phyloP scores from a whole-genome alignment of 192 early-diverging fungal genomes.

The Backusella circina region DNA sequence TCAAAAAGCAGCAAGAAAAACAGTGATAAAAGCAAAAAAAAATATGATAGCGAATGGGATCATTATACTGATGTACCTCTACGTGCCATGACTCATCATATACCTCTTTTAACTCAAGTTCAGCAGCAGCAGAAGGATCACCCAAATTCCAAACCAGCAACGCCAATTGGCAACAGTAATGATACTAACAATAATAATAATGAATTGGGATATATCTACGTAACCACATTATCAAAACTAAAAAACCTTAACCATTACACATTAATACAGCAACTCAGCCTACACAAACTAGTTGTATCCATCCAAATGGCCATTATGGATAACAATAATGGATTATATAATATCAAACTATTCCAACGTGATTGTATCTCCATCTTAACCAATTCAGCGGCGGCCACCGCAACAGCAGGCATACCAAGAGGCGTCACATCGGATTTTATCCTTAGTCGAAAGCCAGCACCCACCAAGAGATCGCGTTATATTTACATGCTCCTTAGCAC shows the following conservation, averaged over 20 bases:
- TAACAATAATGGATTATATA: neutral
- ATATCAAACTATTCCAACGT: neutral
- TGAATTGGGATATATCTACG: neutral
- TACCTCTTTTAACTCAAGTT: neutral
- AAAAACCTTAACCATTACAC: neutral
- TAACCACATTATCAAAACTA: neutral
- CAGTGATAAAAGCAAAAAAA: neutral
- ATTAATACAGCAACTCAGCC: neutral
- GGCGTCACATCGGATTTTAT: neutral
- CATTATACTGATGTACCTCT: neutral
- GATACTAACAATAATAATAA: neutral
- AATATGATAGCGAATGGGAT: neutral
- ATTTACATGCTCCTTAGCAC: slow-evolving; percentile 14
- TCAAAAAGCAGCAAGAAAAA: neutral
- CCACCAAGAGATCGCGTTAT: neutral
- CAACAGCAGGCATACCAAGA: neutral
- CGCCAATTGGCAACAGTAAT: neutral
- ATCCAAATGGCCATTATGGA: neutral
- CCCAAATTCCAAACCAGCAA: neutral
- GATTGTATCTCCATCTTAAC: neutral
- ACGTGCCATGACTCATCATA: slow-evolving; percentile 1
- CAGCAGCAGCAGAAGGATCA: neutral
- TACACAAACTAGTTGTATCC: neutral
- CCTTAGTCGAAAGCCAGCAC: neutral
- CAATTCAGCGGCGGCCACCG: neutral